Base-by-base conservation (phyloP, 768 basidiomycete genomes). In the Boletus edulis region DNA sequence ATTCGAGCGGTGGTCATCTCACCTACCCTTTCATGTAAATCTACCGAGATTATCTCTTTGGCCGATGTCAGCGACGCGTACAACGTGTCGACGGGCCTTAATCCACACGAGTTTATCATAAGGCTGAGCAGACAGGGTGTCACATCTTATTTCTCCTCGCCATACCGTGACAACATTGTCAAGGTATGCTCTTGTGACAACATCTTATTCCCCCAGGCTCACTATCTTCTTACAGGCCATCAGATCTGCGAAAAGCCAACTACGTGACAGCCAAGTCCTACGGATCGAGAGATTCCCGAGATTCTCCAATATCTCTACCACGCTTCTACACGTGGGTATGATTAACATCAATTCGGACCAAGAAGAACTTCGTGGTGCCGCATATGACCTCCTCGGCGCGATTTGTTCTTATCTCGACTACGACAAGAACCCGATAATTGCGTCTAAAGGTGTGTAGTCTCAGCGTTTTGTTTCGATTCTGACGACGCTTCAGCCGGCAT, bases 51-150 rank as follows among this genome's bases (percentile, higher is more conserved):
- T 51, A 85, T 95, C 51, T 80, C 83, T 7, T 72, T 94, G 24
- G 72, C 80, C 4, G 93, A 95, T 55, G 81, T 97, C 58, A 91
- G 91, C 71, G 94, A 97, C 61, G 82, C 91, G 1, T 89, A 92
- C 71, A 89, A 88, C 43, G 84, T 93, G 20, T 82, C 85, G 3
- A 88, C 85, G 15, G 88, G 89, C 8, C 81, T 84, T 15, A 89
- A 93, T 49, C 76, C 77, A n/a, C 66, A 86, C 51, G 89, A 94
- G 64, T 94, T 94, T 63, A 87, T 92, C 57, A 84, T 94, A 57
- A 81, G 91, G 42, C 80, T 87, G 43, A 83, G 81, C 54, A 78
- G 81, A 55, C 87, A 89, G 56, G 86, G 85, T 5, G 76, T 81
- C 10, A 91, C 87, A 0, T 73, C 87, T 39, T 91, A 90, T 62